Conservation (phyloP, 2,329 filamentous ascomycete genomes). For the Diaporthe caulivora region DNA sequence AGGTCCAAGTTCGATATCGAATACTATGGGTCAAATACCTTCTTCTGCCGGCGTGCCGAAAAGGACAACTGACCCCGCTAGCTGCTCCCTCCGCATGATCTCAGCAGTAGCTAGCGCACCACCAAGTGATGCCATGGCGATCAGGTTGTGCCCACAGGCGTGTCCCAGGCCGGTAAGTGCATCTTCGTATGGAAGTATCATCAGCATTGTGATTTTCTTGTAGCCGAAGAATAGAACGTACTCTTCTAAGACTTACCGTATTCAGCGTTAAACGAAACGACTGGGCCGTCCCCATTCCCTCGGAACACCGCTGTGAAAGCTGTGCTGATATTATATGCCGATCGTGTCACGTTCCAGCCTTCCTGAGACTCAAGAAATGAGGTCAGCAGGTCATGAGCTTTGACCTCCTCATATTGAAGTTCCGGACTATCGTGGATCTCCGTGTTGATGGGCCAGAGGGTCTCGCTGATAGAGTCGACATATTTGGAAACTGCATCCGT, state of each 20-base stretch:
- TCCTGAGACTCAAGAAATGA: constrained; percentile 57
- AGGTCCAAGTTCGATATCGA: no score
- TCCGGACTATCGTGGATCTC: constrained; percentile 60
- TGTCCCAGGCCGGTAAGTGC: neutral
- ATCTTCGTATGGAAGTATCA: neutral
- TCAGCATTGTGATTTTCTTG: neutral
- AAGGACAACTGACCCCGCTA: constrained; percentile 54
- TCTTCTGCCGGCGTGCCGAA: constrained; percentile 59
- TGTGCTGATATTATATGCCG: constrained; percentile 64
- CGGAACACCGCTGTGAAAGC: constrained; percentile 59
- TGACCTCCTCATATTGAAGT: constrained; percentile 61
- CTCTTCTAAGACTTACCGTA: neutral
- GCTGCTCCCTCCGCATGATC: constrained; percentile 37
- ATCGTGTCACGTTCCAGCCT: constrained; percentile 60
- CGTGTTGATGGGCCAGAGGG: constrained; percentile 15
- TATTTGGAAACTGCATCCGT: constrained; percentile 2
- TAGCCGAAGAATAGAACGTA: rapidly evolving
- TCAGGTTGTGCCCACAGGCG: constrained; percentile 10
- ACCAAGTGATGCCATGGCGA: constrained; percentile 2
- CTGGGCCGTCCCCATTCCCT: neutral
- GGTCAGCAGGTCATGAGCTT: constrained; percentile 44
- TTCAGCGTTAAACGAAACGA: constrained; percentile 9
- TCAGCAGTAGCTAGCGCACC: constrained; percentile 4
- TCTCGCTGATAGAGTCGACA: constrained; percentile 11
- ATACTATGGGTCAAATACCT: neutral